Evolutionary conservation across 2,329 filamentous ascomycete genomes (phyloP).

Genomic region (Pseudogymnoascus sp.): DNA sequence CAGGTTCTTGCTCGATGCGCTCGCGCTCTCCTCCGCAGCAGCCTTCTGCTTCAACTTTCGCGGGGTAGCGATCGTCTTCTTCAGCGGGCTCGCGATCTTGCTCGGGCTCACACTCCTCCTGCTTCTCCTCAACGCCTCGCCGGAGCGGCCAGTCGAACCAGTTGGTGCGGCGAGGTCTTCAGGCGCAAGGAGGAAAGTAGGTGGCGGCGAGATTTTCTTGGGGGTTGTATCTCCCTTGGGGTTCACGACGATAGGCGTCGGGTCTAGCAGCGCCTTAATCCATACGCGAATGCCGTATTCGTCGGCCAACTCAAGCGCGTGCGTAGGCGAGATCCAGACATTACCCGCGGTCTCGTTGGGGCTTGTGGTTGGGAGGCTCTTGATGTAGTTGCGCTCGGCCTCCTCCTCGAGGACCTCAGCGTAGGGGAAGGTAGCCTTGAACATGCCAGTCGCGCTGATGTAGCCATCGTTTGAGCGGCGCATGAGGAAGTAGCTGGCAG

Average conservation of each 20-base stretch:
- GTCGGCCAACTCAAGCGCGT: constrained; percentile 72
- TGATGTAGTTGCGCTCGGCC: constrained; percentile 73
- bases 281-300: constrained; percentile 82
- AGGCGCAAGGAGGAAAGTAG: constrained; percentile 56
- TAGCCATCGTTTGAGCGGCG: constrained; percentile 77
- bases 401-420: constrained; percentile 66
- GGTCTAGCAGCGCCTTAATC: constrained; percentile 88
- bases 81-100: constrained; percentile 40
- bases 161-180: constrained; percentile 29
- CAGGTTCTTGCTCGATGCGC: constrained; percentile 38
- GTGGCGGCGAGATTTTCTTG: constrained; percentile 73
- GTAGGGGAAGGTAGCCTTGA: constrained; percentile 81
- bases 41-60: constrained; percentile 42
- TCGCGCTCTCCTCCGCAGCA: constrained; percentile 40
- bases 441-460: constrained; percentile 83
- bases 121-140: constrained; percentile 37
- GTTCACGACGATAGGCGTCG: constrained; percentile 60
- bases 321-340: constrained; percentile 82
- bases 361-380: constrained; percentile 71
- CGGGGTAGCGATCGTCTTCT: constrained; percentile 19
- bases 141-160: constrained; percentile 23
- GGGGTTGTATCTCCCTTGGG: constrained; percentile 39
- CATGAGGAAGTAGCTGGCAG: constrained; percentile 96
- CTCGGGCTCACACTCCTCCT: constrained; percentile 52
- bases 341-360: constrained; percentile 92